Base-by-base conservation (phyloP, 2,329 filamentous ascomycete species). In the Colletotrichum tropicicola region DNA sequence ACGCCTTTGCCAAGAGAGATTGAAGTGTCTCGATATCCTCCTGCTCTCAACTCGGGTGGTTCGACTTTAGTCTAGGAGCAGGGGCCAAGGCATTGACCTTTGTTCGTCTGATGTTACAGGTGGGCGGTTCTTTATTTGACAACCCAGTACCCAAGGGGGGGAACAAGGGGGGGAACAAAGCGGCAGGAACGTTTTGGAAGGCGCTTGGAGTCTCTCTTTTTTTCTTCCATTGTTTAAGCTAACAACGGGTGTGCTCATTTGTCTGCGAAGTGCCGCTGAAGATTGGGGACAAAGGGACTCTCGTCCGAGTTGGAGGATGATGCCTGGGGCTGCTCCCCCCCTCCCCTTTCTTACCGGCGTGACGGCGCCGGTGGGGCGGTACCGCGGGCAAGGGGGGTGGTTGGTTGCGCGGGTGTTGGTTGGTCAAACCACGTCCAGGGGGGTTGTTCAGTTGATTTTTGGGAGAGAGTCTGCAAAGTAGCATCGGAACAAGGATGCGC, bases 41-140 rank as follows among this genome's bases (percentile, higher is more conserved):
- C 17, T 2, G 7, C 7, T 17, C 37, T 37, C 28, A 53, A 39
- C 32, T 17, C 35, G 39, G 39, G 6, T 9, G 8, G 43, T 5
- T 27, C 21, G 19, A 25, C 25, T 25, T 27, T 45, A 25, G 39
- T 9, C 13, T 23, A n/a, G 17, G 27, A 32, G 39, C 54, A 45
- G 27, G 37, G 54, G 23, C 55, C 54, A 28, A n/a, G n/a, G 56
- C 61, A 61, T 56, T 48, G 61, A 55, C 56, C 45, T 59, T 60
- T 59, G 56, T 60, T 53, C 61, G 48, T 65, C 61, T 55, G 56
- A 65, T 54, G 61, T 65, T 60, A 44, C 56, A 65, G 61, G 61
- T 65, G 43, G 43, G 39, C 17, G 39, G 7, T 39, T 49, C 25
- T 37, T 23, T 53, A 23, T 49, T 27, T 45, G 55, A 54, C 55